Base-by-base conservation (phyloP, 2,329 filamentous ascomycete species). In the Trichoderma endophyticum region DNA sequence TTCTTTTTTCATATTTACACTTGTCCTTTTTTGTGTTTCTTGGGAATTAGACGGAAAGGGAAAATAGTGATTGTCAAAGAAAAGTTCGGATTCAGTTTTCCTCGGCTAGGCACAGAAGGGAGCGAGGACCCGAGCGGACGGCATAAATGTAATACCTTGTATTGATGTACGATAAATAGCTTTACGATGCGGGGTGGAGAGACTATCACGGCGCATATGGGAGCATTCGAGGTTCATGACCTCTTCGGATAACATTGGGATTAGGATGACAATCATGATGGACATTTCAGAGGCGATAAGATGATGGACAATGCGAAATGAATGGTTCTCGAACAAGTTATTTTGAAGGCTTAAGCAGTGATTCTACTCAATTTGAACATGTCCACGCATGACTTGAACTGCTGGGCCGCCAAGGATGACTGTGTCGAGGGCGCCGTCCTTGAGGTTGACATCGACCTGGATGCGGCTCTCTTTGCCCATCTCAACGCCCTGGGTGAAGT, bases 401-500 rank as follows among this genome's bases (percentile, higher is more conserved):
- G 81, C 81, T 9, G 80, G 77, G 11, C 81, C 81, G 9, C 78
- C 78, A 62, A 83, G 76, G 48, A 76, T 77, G 34, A 82, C 79
- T 9, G 73, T 73, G 48, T 78, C 75, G 54, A 83, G 77, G 51
- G 77, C 73, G 26, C 76, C 75, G 70, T 77, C 78, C 61, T 79
- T 79, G 48, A 79, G 67, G 43, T 72, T 74, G n/a, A 86, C 82
- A 70, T 86, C 82, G 43, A 88, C 84, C 51, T 79, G 76, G 62
- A 89, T 88, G 63, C 85, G 81, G 76, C 87, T 89, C 78, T 81
- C 81, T 74, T 89, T 81, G 6, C 89, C 90, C 87, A 92, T 91
- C 80, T 92, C 90, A 11, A 91, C 88, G 0, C 90, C 91, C 81
- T 92, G 90, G 72, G 87, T 87, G 73, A 92, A 81, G 71, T 85